phyloP scores from a whole-genome alignment of 2,329 filamentous ascomycete species.

The Ampelomyces quisqualis region DNA sequence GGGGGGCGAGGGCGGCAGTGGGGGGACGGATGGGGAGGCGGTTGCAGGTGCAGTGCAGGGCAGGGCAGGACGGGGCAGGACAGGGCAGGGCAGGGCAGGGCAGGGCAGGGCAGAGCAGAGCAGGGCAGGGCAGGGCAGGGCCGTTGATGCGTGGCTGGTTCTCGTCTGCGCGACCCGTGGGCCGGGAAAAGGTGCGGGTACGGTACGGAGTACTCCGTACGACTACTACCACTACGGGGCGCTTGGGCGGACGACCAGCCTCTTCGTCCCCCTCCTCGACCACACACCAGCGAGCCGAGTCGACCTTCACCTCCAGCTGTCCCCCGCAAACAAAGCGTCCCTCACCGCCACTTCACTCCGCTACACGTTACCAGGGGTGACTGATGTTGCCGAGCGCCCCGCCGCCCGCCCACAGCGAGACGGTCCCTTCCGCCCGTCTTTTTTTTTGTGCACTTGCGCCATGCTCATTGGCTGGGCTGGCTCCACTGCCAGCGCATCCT shows the following conservation, averaged over 20 bases:
- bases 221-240: too few species aligned
- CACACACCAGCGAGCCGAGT: too few species aligned
- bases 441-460: conserved; percentile 4
- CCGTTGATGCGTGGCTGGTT: conserved; percentile 25
- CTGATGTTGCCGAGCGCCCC: conserved; percentile 10
- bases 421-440: conserved; percentile 16
- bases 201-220: background rate
- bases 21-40: conserved; percentile 2
- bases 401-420: conserved; percentile 5
- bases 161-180: conserved; percentile 29
- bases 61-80: too few species aligned
- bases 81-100: too few species aligned
- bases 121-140: conserved; percentile 9
- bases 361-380: conserved; percentile 20
- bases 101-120: too few species aligned
- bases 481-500: conserved; percentile 33
- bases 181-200: conserved; percentile 13
- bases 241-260: too few species aligned
- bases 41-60: conserved; percentile 4
- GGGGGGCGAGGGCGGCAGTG: conserved; percentile 4
- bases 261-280: background rate
- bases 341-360: background rate
- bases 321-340: background rate
- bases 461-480: conserved; percentile 15
- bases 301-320: too few species aligned